Evolutionary conservation across 1,139 yeast genomes (phyloP).

Genomic region (Pichia sp.): DNA sequence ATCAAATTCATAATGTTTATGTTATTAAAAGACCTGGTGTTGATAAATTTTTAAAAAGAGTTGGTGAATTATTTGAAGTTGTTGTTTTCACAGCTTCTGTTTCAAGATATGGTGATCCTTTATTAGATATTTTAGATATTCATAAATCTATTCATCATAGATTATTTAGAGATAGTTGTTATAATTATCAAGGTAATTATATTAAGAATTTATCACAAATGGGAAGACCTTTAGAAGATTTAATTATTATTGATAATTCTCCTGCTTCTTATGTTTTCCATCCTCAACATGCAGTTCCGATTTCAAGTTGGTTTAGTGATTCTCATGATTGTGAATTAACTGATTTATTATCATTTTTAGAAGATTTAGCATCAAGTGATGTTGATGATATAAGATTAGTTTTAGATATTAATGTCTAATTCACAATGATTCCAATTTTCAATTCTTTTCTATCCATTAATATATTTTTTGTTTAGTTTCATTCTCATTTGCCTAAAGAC

Average conservation of each 20-base stretch:
- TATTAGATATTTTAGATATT: slow-evolving; percentile 78
- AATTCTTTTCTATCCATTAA: neutral
- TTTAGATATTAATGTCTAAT: slow-evolving; percentile 61
- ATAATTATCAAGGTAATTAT: slow-evolving; percentile 81
- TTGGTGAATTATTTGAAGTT: slow-evolving; percentile 85
- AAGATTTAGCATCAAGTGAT: slow-evolving; percentile 62
- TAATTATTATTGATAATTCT: slow-evolving; percentile 89
- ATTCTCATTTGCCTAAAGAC: too few relatives aligned
- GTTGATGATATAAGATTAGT: slow-evolving; percentile 83
- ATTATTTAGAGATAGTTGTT: slow-evolving; percentile 81
- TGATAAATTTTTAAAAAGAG: slow-evolving; percentile 78
- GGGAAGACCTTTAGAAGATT: slow-evolving; percentile 83
- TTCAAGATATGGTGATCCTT: slow-evolving; percentile 91
- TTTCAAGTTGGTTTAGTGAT: slow-evolving; percentile 97
- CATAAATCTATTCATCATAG: slow-evolving; percentile 79
- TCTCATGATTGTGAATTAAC: slow-evolving; percentile 92
- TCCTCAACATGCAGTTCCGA: slow-evolving; percentile 98
- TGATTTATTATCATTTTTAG: slow-evolving; percentile 85
- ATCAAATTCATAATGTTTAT: slow-evolving; percentile 86
- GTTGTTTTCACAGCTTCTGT: slow-evolving; percentile 97
- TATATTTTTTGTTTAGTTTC: too few relatives aligned
- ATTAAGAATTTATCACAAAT: slow-evolving; percentile 89
- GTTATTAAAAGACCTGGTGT: slow-evolving; percentile 98
- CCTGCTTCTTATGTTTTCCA: slow-evolving; percentile 96
- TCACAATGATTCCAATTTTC: neutral